A percentile compares a stretch with the other conserved stretches of the same genome.
Evolutionary conservation across 83 land plant genomes (phyloP).

Genomic region (Picea engelmannii): DNA sequence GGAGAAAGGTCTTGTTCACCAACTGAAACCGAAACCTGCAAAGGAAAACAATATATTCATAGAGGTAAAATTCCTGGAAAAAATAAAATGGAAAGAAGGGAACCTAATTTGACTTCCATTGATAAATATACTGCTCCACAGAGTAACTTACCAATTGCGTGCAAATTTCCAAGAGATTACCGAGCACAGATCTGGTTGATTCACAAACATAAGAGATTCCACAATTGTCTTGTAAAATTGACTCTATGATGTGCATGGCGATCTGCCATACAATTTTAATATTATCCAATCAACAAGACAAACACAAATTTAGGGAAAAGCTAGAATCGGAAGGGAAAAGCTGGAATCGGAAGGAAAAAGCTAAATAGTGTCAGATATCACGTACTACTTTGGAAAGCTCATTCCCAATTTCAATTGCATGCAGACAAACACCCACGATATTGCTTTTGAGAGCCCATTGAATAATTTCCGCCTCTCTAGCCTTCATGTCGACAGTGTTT

Average conservation of each 20-base stretch:
- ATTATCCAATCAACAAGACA: background rate
- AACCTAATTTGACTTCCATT: background rate
- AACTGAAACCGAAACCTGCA: slow-evolving; percentile 34
- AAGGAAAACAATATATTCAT: background rate
- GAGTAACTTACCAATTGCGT: slow-evolving; percentile 33
- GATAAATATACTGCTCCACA: background rate
- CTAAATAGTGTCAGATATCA: background rate
- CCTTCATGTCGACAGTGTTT: slow-evolving; percentile 19
- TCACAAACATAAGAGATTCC: slow-evolving; percentile 35
- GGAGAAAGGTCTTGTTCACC: slow-evolving; percentile 53
- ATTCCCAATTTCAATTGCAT: slow-evolving; percentile 40
- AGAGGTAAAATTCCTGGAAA: slow-evolving; percentile 1
- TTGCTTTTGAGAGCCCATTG: slow-evolving; percentile 41
- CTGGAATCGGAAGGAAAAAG: background rate
- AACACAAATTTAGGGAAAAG: background rate
- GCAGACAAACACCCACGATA: slow-evolving; percentile 30
- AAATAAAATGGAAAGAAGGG: background rate
- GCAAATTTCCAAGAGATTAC: slow-evolving; percentile 29
- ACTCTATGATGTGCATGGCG: slow-evolving; percentile 56
- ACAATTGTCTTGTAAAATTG: slow-evolving; percentile 37
- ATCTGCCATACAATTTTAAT: slow-evolving; percentile 32
- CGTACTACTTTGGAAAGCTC: slow-evolving; percentile 56
- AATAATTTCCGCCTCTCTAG: slow-evolving; percentile 25
- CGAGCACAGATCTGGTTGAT: slow-evolving; percentile 18
- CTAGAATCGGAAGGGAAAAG: background rate